A percentile compares a stretch with the other conserved stretches of the same genome.
Conservation (phyloP, 2,329 filamentous ascomycete species). For the Hypoxylon sp. region DNA sequence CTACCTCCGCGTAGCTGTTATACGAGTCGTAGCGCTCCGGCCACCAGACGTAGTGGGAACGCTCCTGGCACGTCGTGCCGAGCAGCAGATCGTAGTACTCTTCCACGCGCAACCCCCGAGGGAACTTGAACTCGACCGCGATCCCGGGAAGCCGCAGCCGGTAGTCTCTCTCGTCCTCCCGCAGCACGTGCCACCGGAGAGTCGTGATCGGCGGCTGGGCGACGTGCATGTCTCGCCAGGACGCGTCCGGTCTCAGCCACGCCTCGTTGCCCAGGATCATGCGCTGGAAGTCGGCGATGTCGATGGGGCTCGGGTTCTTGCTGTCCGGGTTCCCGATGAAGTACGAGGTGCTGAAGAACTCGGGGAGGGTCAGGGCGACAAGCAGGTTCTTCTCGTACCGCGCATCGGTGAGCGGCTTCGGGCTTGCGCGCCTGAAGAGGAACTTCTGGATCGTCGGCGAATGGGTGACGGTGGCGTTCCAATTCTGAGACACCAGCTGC, state of each 20-base stretch:
- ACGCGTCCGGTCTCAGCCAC: conserved; percentile 3
- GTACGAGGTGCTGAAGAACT: too few species aligned
- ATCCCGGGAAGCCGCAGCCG: not conserved
- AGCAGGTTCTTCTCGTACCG: not conserved
- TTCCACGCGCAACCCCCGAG: conserved; percentile 1
- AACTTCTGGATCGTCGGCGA: conserved; percentile 13
- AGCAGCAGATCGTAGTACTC: not conserved
- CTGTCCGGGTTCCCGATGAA: too few species aligned
- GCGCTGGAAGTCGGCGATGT: too few species aligned
- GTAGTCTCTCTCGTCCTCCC: not conserved
- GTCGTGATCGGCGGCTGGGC: conserved; percentile 1
- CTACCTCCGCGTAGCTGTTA: too few species aligned
- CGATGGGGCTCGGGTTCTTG: too few species aligned
- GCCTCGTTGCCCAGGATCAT: too few species aligned
- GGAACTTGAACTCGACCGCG: conserved; percentile 1
- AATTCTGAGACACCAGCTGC: conserved; percentile 14
- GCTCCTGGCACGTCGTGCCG: not conserved
- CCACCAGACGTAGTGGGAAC: not conserved
- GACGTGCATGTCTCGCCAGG: conserved; percentile 16
- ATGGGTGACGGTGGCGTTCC: not conserved
- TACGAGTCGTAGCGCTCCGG: too few species aligned
- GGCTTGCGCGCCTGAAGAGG: not conserved
- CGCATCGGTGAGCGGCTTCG: not conserved
- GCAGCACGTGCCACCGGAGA: conserved; percentile 5
- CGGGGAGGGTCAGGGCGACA: too few species aligned